These are phyloP conservation scores for Cardiospermum halicacabum DNA, from an alignment of 345 rosid species.

Conservation along the genomic window DNA sequence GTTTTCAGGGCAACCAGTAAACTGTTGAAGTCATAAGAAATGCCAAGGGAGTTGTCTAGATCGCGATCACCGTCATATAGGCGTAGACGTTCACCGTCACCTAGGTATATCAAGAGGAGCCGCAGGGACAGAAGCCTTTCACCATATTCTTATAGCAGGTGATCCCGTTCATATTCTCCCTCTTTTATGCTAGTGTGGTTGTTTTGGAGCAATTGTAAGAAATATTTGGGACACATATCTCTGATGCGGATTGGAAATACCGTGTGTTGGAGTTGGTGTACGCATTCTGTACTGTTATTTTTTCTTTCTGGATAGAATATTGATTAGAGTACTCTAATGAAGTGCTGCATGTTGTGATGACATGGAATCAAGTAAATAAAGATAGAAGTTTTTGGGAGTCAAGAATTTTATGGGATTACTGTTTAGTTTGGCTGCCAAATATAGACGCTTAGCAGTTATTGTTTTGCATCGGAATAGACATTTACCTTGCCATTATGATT, in stretches of 20 bases:
- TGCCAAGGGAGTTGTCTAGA: constrained; percentile 78
- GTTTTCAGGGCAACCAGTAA: constrained; percentile 6
- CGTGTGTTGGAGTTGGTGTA: constrained; percentile 21
- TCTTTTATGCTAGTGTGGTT: constrained; percentile 15
- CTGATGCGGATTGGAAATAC: constrained; percentile 26
- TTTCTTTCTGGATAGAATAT: constrained; percentile 1
- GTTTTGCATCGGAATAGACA: not conserved
- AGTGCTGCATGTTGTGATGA: not conserved
- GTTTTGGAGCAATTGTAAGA: constrained; percentile 29
- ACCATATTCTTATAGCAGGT: constrained; percentile 87
- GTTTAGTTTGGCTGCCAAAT: constrained; percentile 14
- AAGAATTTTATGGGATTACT: constrained; percentile 4
- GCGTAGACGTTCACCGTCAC: constrained; percentile 70
- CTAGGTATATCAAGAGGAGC: constrained; percentile 72
- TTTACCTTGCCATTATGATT: not conserved
- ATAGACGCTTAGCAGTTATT: constrained; percentile 14
- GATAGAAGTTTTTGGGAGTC: not conserved
- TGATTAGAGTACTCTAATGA: not conserved
- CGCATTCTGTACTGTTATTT: constrained; percentile 6
- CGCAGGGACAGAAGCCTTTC: constrained; percentile 78
- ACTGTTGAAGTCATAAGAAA: constrained; percentile 25
- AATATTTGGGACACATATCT: constrained; percentile 30
- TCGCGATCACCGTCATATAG: constrained; percentile 76
- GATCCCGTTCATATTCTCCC: constrained; percentile 49
- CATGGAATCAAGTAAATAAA: not conserved